phyloP scores from a whole-genome alignment of 2,329 filamentous ascomycete species.

The Exophiala phaeomuriformis region DNA sequence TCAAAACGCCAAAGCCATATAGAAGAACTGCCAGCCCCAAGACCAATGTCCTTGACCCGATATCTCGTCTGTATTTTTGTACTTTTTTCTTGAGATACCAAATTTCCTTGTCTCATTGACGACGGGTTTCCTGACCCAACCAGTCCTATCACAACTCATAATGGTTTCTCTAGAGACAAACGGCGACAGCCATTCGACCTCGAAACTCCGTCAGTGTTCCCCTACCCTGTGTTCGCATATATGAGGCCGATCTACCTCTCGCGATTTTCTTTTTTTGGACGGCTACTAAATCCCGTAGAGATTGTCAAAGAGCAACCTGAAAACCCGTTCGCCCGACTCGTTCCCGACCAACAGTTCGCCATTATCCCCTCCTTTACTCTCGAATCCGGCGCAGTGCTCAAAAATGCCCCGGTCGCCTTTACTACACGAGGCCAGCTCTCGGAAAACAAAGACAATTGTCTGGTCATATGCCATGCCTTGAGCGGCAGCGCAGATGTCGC shows the following conservation, averaged over 20 bases:
- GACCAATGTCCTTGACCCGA: too few species aligned
- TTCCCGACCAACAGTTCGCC: constrained; percentile 80
- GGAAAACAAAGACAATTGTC: constrained; percentile 51
- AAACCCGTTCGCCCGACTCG: constrained; percentile 81
- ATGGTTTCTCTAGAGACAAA: constrained; percentile 14
- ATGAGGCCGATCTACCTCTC: background rate
- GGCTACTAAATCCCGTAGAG: constrained; percentile 51
- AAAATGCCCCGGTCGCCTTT: constrained; percentile 64
- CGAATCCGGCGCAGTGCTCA: constrained; percentile 78
- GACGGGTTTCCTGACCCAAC: too few species aligned
- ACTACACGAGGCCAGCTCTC: constrained; percentile 55
- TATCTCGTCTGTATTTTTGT: too few species aligned
- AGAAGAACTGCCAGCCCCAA: too few species aligned
- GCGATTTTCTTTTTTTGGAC: constrained; percentile 20
- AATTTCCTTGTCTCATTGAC: too few species aligned
- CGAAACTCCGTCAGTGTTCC: constrained; percentile 35
- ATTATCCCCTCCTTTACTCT: constrained; percentile 84
- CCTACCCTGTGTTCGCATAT: background rate
- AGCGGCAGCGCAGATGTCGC: constrained; percentile 50
- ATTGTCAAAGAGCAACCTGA: constrained; percentile 62
- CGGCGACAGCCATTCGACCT: constrained; percentile 6
- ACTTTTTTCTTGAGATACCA: too few species aligned
- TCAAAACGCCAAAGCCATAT: too few species aligned
- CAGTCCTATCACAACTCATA: background rate
- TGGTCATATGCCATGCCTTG: constrained; percentile 54